These are phyloP conservation scores for Paraphysoderma sedebokerense DNA, from an alignment of 371 early-diverging fungal genomes.

Conservation along the genomic window DNA sequence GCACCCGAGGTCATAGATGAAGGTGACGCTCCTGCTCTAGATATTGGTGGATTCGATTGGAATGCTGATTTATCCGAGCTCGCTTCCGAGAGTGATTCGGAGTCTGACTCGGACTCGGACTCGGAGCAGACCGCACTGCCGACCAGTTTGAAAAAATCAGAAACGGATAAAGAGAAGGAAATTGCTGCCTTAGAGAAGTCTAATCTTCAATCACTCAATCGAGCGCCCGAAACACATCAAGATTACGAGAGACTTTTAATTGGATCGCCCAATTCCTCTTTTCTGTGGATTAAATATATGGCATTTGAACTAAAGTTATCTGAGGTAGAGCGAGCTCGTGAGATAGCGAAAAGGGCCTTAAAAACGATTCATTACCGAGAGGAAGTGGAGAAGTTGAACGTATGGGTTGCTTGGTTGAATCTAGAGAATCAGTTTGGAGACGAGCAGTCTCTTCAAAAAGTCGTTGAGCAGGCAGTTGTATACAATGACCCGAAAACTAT, in stretches of 20 bases:
- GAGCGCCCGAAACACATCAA: too few relatives aligned
- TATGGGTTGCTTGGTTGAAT: constrained; percentile 86
- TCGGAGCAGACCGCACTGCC: constrained; percentile 7
- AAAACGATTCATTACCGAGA: constrained; percentile 82
- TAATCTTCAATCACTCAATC: constrained; percentile 15
- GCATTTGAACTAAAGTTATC: constrained; percentile 79
- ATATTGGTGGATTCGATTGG: constrained; percentile 40
- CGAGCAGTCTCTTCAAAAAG: constrained; percentile 46
- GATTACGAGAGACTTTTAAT: constrained; percentile 81
- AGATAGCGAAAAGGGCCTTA: constrained; percentile 80
- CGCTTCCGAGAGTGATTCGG: too few relatives aligned
- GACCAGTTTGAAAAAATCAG: constrained; percentile 17
- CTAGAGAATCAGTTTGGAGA: constrained; percentile 86
- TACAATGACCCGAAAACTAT: constrained; percentile 74
- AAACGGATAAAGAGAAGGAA: constrained; percentile 12
- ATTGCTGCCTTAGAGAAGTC: constrained; percentile 15
- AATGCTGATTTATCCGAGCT: too few relatives aligned
- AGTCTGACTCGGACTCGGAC: not conserved
- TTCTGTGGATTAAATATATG: constrained; percentile 96
- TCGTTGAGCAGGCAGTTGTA: constrained; percentile 65
- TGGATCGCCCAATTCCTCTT: constrained; percentile 87
- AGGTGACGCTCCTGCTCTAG: constrained; percentile 6
- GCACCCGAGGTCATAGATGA: not conserved
- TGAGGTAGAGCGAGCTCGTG: constrained; percentile 78
- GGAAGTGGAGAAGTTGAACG: constrained; percentile 86